Evolutionary conservation across 208 protist species (phyloP).

Genomic region (Acanthamoeba pearcei): DNA sequence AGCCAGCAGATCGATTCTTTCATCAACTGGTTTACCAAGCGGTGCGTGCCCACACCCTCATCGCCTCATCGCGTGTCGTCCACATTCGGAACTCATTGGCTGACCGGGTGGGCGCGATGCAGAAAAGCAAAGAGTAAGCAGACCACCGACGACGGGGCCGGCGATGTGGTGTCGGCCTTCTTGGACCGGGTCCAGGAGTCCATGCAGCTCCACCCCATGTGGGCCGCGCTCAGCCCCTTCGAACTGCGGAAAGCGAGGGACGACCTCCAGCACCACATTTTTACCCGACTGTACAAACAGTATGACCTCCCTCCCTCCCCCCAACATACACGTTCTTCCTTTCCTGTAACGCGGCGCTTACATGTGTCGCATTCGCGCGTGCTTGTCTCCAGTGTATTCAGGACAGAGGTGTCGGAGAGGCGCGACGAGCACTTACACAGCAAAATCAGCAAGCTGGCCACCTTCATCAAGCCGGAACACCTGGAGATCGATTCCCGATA

Average conservation of each 20-base stretch:
- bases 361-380: neutral
- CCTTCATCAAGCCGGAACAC: slow-evolving; percentile 63
- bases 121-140: slow-evolving; percentile 14
- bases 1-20: slow-evolving; percentile 35
- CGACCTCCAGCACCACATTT: slow-evolving; percentile 47
- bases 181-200: slow-evolving; percentile 63
- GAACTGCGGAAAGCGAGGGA: slow-evolving; percentile 44
- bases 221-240: slow-evolving; percentile 1
- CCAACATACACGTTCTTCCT: neutral
- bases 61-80: too few species aligned
- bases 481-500: slow-evolving; percentile 57
- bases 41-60: neutral
- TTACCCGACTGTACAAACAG: slow-evolving; percentile 31
- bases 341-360: neutral
- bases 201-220: slow-evolving; percentile 72
- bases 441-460: slow-evolving; percentile 40
- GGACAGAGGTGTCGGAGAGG: slow-evolving; percentile 13
- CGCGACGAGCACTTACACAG: neutral
- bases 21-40: slow-evolving; percentile 61
- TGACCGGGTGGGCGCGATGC: neutral
- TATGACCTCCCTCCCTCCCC: neutral
- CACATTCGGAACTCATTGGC: neutral
- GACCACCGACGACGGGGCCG: neutral
- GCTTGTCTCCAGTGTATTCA: slow-evolving; percentile 38
- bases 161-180: slow-evolving; percentile 49